Conservation (phyloP, 768 basidiomycete species). For the Rossbeevera mucosa region DNA sequence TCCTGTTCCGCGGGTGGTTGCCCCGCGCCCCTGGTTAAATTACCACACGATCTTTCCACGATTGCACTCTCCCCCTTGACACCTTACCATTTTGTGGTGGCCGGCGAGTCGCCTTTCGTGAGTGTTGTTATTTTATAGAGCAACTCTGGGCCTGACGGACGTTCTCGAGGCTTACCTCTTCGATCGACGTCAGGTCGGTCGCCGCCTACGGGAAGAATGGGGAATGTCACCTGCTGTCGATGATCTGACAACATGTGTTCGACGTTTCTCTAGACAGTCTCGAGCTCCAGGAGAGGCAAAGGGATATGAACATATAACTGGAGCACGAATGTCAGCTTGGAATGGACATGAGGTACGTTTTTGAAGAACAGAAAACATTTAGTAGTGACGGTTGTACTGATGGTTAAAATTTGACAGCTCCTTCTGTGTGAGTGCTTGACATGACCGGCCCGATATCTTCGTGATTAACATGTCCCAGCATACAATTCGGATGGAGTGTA, state of each 20-base stretch:
- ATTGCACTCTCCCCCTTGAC: slow-evolving; percentile 72
- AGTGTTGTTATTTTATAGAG: slow-evolving; percentile 23
- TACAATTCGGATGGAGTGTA: slow-evolving; percentile 72
- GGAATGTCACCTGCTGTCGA: slow-evolving; percentile 47
- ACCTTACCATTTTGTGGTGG: slow-evolving; percentile 82
- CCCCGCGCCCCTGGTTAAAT: slow-evolving; percentile 64
- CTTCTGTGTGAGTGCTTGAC: slow-evolving; percentile 49
- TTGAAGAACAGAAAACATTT: neutral
- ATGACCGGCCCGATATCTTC: slow-evolving; percentile 2
- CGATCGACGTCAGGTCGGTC: slow-evolving; percentile 70
- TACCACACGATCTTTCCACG: slow-evolving; percentile 65
- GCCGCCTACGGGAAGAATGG: slow-evolving; percentile 63
- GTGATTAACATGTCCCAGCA: slow-evolving; percentile 38
- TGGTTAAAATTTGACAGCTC: slow-evolving; percentile 38
- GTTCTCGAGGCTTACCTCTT: slow-evolving; percentile 44
- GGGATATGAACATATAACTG: slow-evolving; percentile 64
- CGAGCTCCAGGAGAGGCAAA: slow-evolving; percentile 32
- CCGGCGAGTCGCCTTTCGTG: slow-evolving; percentile 75
- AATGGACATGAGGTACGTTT: slow-evolving; percentile 70
- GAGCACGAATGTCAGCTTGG: slow-evolving; percentile 60
- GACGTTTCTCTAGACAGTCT: slow-evolving; percentile 62
- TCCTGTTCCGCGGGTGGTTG: slow-evolving; percentile 55
- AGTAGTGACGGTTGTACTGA: slow-evolving; percentile 8
- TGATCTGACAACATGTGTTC: slow-evolving; percentile 71
- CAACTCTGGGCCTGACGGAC: neutral